Percentiles rank a stretch among this genome's conserved stretches.
Conservation (phyloP, 768 basidiomycete genomes). For the Serendipita sp. region DNA sequence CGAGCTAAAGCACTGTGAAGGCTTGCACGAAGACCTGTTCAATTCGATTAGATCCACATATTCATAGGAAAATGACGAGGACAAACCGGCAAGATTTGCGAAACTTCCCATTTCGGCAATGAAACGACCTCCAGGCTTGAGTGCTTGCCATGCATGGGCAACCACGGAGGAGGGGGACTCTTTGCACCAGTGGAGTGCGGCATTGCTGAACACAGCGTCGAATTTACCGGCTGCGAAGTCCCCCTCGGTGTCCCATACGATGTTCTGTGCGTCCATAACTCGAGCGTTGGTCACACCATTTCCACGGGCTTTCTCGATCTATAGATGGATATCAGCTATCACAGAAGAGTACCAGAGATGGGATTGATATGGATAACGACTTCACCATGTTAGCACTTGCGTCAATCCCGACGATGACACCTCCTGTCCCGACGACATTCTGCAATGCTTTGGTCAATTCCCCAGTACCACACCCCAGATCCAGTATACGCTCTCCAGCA, state of each 20-base stretch:
- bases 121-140: slow-evolving; percentile 57
- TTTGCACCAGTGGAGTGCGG: slow-evolving; percentile 77
- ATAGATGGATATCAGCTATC: no score
- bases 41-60: no score
- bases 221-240: not conserved
- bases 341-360: not conserved
- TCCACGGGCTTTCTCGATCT: slow-evolving; percentile 38
- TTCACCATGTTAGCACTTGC: slow-evolving; percentile 55
- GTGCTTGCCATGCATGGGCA: slow-evolving; percentile 35
- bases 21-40: slow-evolving; percentile 27
- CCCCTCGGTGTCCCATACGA: slow-evolving; percentile 9
- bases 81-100: slow-evolving; percentile 28
- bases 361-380: not conserved
- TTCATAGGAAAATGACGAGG: not conserved
- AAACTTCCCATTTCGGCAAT: slow-evolving; percentile 67
- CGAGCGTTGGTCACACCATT: slow-evolving; percentile 33
- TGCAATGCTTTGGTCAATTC: slow-evolving; percentile 50
- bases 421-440: slow-evolving; percentile 29
- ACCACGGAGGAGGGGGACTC: slow-evolving; percentile 49
- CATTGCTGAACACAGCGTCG: slow-evolving; percentile 67
- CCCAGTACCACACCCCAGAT: slow-evolving; percentile 61
- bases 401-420: slow-evolving; percentile 54
- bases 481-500: slow-evolving; percentile 53
- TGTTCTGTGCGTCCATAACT: slow-evolving; percentile 26
- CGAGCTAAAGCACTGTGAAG: slow-evolving; percentile 36